phyloP scores from a whole-genome alignment of 805 yeast genomes.

The Suhomyces vadensis region DNA sequence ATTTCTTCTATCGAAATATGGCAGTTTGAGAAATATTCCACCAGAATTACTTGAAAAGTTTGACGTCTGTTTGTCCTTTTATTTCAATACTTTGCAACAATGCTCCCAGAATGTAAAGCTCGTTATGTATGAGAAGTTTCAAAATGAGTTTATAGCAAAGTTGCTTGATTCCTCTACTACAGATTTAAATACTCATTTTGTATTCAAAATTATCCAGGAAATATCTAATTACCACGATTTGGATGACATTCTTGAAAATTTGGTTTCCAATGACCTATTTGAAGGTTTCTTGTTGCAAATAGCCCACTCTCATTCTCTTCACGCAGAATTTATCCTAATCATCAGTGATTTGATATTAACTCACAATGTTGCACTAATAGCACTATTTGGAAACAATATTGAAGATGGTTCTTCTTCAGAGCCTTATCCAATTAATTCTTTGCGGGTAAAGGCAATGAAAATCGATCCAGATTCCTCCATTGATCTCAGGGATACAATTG shows the following conservation, averaged over 20 bases:
- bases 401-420: not conserved
- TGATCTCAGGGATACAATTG: not conserved
- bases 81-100: not conserved
- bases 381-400: not conserved
- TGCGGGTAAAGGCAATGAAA: constrained; percentile 18
- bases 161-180: not conserved
- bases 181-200: not conserved
- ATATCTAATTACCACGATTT: not conserved
- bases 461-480: constrained; percentile 6
- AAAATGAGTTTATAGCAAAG: not conserved
- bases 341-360: not conserved
- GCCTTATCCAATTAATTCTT: constrained; percentile 6
- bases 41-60: not conserved
- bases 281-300: not conserved
- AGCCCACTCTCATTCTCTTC: not conserved
- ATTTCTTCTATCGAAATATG: no score
- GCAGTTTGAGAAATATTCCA: not conserved
- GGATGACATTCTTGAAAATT: not conserved
- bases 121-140: not conserved
- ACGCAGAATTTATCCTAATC: not conserved
- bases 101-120: not conserved
- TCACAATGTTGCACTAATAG: not conserved
- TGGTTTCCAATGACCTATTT: not conserved
- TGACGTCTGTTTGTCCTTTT: not conserved
- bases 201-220: not conserved